Evolutionary conservation across 2,329 filamentous ascomycete species (phyloP).

Genomic region (Chrysosporium keratinophilum): DNA sequence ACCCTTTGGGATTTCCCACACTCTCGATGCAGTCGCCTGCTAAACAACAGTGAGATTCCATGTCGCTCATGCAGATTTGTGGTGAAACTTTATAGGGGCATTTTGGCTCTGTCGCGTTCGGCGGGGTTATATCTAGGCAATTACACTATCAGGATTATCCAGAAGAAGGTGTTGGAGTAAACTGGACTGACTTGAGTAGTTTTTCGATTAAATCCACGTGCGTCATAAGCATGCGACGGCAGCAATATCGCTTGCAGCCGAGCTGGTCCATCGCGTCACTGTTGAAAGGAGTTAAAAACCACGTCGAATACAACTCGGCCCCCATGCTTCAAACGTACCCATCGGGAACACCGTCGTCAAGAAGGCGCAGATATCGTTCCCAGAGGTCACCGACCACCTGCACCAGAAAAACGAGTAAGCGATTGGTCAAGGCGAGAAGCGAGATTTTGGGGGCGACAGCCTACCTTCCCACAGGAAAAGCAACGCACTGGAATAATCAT

Average conservation of each 20-base stretch:
- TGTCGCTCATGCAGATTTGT: not conserved
- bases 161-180: not conserved
- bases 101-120: slow-evolving; percentile 38
- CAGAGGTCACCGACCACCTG: slow-evolving; percentile 95
- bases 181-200: slow-evolving; percentile 66
- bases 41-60: not conserved
- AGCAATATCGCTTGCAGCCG: slow-evolving; percentile 92
- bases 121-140: slow-evolving; percentile 39
- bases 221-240: slow-evolving; percentile 98
- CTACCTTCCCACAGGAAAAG: slow-evolving; percentile 97
- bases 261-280: slow-evolving; percentile 96
- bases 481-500: slow-evolving; percentile 99
- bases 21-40: not conserved
- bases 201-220: slow-evolving; percentile 99
- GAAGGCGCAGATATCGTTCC: slow-evolving; percentile 85
- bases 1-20: not conserved
- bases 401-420: slow-evolving; percentile 13
- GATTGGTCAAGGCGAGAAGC: not conserved
- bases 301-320: not conserved
- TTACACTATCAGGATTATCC: not conserved
- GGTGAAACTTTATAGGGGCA: slow-evolving; percentile 18
- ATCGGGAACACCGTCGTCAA: slow-evolving; percentile 65
- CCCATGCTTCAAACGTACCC: slow-evolving; percentile 45
- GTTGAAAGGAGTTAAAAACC: slow-evolving; percentile 12
- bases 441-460: slow-evolving; percentile 13